Evolutionary conservation across 2,329 filamentous ascomycete genomes (phyloP), one percentile per base, ranked within the genome.

Genomic region (Fusarium anthophilum): DNA sequence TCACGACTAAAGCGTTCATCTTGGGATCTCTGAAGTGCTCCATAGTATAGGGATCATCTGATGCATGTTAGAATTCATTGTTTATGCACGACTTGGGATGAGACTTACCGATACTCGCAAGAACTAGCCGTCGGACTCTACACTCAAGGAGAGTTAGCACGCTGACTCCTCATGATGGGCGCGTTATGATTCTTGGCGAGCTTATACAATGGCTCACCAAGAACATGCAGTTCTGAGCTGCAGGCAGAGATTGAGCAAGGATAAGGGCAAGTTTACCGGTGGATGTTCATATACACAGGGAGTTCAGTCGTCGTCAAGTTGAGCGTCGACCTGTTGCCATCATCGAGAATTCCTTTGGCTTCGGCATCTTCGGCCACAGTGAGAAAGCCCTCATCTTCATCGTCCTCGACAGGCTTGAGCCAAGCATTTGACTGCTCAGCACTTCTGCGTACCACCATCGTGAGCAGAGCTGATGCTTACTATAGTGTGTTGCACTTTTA

Each of bases 21-120:
- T 91, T 87, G 14, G 91, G 91, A 70, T 90, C 90, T 74, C 88
- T 88, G 37, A 93, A 84, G 79, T 93, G 91, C 56, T 93, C 90
- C 65, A 89, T 73, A 3, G 84, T 85, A 66, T 85, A 85, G 9
- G 82, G 82, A 57, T 85, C 84, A 74, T 85, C 83, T 63, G 30
- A 18, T 5, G 30, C 20, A 28, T 18, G 55, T 77, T 58, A 77
- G 74, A 32, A 10, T 26, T 48, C 28, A 35, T 56, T 28, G 18
- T 8, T 44, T 15, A 60, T 15, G 14, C 4, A 35, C 15, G 18
- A 18, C 14, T 32, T 20, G 37, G 18, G 20, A 45, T 11, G 14
- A 54, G 24, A 64, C 74, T 51, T 69, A 78, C 77, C 77, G 24
- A 79, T 79, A 47, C 77, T 79, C 17, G 77, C 76, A 60, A 79